Conservation (phyloP, 805 yeast species). For the Grigorovia transvaalensis region DNA sequence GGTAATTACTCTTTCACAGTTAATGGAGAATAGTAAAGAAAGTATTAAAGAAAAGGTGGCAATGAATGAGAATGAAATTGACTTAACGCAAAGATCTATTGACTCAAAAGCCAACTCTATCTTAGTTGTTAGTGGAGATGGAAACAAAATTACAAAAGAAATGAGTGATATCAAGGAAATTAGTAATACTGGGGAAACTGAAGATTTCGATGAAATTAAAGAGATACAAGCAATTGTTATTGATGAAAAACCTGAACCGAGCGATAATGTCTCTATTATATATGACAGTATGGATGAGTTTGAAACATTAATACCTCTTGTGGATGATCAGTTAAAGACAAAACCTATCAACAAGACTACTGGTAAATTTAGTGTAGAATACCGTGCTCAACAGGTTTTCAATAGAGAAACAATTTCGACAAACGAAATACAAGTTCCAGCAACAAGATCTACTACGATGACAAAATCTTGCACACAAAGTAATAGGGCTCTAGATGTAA, state of each 20-base stretch:
- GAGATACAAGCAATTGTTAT: not conserved
- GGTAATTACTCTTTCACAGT: slow-evolving; percentile 21
- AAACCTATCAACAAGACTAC: not conserved
- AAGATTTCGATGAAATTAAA: not conserved
- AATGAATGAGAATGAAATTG: slow-evolving; percentile 1
- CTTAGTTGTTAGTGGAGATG: too few species aligned
- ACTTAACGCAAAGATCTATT: not conserved
- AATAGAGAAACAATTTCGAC: not conserved
- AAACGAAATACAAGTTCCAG: slow-evolving; percentile 21
- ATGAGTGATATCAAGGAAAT: not conserved
- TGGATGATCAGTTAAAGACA: slow-evolving; percentile 1
- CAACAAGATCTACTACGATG: slow-evolving; percentile 21
- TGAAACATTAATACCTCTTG: not conserved
- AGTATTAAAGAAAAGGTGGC: not conserved
- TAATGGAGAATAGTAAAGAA: slow-evolving; percentile 15
- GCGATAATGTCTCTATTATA: not conserved
- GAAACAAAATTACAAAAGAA: not conserved
- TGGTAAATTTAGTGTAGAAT: too few species aligned
- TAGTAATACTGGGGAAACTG: not conserved
- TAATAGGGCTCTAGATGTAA: not conserved
- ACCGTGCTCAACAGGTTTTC: not conserved
- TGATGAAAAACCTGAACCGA: not conserved
- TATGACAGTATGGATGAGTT: slow-evolving; percentile 2
- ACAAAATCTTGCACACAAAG: not conserved
- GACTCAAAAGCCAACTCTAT: not conserved